These are phyloP conservation scores for Cinnamomum chago DNA, from an alignment of 164 flowering plant genomes.

Conservation along the genomic window DNA sequence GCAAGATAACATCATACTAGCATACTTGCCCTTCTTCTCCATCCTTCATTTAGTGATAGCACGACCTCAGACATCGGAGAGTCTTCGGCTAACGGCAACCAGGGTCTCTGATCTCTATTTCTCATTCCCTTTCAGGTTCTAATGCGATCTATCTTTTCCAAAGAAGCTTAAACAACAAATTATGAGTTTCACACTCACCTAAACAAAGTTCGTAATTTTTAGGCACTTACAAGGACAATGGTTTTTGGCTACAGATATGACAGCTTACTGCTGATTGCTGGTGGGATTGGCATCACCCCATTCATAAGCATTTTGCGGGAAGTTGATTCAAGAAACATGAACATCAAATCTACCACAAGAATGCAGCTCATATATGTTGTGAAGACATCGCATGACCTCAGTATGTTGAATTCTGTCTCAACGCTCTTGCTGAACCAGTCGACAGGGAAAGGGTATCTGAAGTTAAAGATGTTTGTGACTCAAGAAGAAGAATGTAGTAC, in stretches of 20 bases:
- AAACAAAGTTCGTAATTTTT: too few species aligned
- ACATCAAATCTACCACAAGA: constrained; percentile 26
- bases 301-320: constrained; percentile 78
- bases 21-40: too few species aligned
- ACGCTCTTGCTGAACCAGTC: constrained; percentile 36
- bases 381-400: constrained; percentile 55
- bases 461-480: constrained; percentile 67
- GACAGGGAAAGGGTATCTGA: constrained; percentile 24
- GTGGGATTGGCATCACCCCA: constrained; percentile 87
- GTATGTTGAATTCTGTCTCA: constrained; percentile 44
- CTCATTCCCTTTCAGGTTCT: too few species aligned
- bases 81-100: too few species aligned
- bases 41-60: too few species aligned
- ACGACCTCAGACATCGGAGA: too few species aligned
- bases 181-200: too few species aligned
- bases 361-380: constrained; percentile 52
- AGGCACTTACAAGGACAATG: too few species aligned
- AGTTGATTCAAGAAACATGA: constrained; percentile 25
- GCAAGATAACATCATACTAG: too few species aligned
- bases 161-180: too few species aligned
- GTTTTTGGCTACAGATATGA: constrained; percentile 53
- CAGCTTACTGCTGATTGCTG: constrained; percentile 62
- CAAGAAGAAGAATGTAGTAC: constrained; percentile 40
- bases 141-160: too few species aligned
- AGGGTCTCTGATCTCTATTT: too few species aligned